Base-by-base conservation (phyloP, 345 rosid genomes). In the sweet orange (Citrus sinensis) region DNA sequence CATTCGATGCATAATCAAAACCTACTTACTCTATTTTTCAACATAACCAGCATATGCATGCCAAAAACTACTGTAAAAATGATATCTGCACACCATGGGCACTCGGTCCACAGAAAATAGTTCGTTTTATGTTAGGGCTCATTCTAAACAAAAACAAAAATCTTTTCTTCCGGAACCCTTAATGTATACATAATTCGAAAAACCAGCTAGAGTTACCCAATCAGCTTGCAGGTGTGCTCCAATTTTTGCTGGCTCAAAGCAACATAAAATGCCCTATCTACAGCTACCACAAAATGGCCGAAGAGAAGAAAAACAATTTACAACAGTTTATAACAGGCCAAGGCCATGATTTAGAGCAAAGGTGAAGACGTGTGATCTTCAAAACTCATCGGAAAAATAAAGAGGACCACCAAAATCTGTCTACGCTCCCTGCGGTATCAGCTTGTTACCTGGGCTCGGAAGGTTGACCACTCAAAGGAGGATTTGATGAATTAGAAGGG, bases 401-500 rank as follows among this genome's bases (percentile, higher is more conserved):
- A 70, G 29, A 11, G 60, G 74, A 70, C 59, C 78, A 27, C 77
- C 20, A n/a, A 29, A 39, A 40, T 56, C 58, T 67, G 70, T 72
- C 63, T 40, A 72, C 37, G 25, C 59, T 37, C 70, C 74, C 67
- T 46, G 39, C 7, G 51, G 77, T 67, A 62, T 20, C 62, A 37
- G 67, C 75, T 70, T 76, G 65, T 54, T 83, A 80, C 86, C 88
- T 83, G 39, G 86, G 81, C 60, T 87, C 83, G 3, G 87, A 82
- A 35, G 71, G 86, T 71, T 87, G 88, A 72, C 77, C 86, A 51
- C 80, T 82, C 16, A 80, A 71, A 17, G 90, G 80, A 78, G 85
- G 88, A 86, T 87, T 87, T 9, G 90, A 85, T 74, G 90, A 85
- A 58, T 75, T 83, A 0, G 90, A 87, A 24, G 88, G 86, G 7